Base-by-base conservation (phyloP, 495 filamentous ascomycete genomes). In the Terfezia claveryi region DNA sequence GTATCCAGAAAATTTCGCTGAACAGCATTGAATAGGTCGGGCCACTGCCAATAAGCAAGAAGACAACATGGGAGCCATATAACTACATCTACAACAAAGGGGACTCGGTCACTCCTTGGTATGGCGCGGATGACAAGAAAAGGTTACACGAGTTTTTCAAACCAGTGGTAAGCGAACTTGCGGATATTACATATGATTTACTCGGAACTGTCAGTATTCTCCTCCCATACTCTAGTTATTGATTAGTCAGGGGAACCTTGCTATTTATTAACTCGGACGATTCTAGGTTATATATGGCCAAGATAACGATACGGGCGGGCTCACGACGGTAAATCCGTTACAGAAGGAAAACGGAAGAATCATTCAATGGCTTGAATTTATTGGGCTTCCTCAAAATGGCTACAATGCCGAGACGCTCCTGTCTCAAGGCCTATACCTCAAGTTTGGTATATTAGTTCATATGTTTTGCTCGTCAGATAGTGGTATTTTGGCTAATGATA, bases 11-110 rank as follows among this genome's bases (percentile, higher is more conserved):
- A 27, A 27, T 2, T 27, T 27, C 27, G 27, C 27, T 27, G 27
- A 23, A 51, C 50, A 51, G 41, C 50, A 2, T 50, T 62, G 14
- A 49, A 51, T 54, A 65, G 60, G 68, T 74, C 44, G 73, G 73
- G 6, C 74, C 75, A 37, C 59, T 77, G 17, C 73, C 73, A 8
- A 53, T 74, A 36, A 56, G 64, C 46, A 69, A 68, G 53, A 58
- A 50, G 38, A 71, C 70, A 3, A 59, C 59, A 1, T 66, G 68
- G 56, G 38, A 62, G 53, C 68, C 70, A 36, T 62, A 75, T 2
- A 61, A 64, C 11, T 75, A 68, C 54, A 59, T 65, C 12, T 73
- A 70, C 59, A 76, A 66, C 55, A 66, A 67, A 55, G 62, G 66
- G 55, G 66, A 56, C 38, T 67, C 69, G 20, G 67, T 68, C 36